Evolutionary conservation across 1,139 yeast genomes (phyloP), one percentile per base, ranked within the genome.

Genomic region (Kluyveromyces sp.): DNA sequence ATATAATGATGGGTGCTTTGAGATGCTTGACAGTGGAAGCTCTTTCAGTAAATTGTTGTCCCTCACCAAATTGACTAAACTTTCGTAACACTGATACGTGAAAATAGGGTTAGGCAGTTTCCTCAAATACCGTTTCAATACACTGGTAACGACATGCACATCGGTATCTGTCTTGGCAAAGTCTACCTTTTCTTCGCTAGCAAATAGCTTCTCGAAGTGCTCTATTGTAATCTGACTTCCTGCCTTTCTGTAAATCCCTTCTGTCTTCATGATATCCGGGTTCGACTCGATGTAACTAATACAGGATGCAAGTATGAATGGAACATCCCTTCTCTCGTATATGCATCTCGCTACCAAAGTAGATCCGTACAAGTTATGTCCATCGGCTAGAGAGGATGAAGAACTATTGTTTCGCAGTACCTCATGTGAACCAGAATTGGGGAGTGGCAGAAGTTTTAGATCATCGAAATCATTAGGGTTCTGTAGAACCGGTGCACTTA

Each of bases 221-320:
- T 61, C 65, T 25, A 61, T 55, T 13, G 55, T 63, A 51, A 86
- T 78, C 43, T 87, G 86, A 12, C 92, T 78, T 2, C 97, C 98
- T 18, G 94, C 83, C 51, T 89, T 83, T 55, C 98, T 74, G 66
- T 92, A 92, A 33, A 92, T 75, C 4, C 98, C 98, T 64, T 89
- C 97, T 34, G 72, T 68, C 39, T 73, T 78, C 54, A 62, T 43
- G 39, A 43, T 85, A 60, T 8, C 95, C 89, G 50, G 88, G 69
- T 36, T 45, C 3, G 62, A 60, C 64, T 89, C 96, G 40, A 92
- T 87, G 56, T 83, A 94, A 32, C 70, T 68, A n/a, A 88, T 66
- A 65, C 96, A 87, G 46, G 79, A 71, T 11, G 81, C 69, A 11
- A 92, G 74, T 36, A 92, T 77, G 49, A 77, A 64, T 4, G 98